phyloP scores from a whole-genome alignment of 495 filamentous ascomycete species.

The Penicillium waksmanii region DNA sequence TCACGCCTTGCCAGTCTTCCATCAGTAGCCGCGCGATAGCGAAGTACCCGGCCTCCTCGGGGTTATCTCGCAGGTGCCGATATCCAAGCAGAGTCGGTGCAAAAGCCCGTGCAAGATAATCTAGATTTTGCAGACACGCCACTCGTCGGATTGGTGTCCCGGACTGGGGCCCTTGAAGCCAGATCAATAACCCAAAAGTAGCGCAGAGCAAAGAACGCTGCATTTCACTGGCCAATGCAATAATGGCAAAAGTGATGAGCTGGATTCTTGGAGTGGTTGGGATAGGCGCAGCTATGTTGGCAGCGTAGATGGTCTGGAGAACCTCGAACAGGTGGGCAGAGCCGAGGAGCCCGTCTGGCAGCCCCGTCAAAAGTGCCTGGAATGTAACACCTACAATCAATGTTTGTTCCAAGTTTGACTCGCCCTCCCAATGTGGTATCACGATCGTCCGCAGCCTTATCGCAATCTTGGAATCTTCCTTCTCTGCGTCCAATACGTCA shows the following conservation, averaged over 20 bases:
- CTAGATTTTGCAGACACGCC: conserved; percentile 26
- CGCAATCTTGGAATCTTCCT: conserved; percentile 36
- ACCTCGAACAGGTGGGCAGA: conserved; percentile 67
- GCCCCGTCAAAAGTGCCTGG: conserved; percentile 68
- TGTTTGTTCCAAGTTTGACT: conserved; percentile 42
- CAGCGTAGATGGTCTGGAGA: conserved; percentile 63
- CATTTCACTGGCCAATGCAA: conserved; percentile 41
- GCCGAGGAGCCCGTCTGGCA: conserved; percentile 77
- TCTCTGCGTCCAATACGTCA: conserved; percentile 40
- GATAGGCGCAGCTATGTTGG: conserved; percentile 24
- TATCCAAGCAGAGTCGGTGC: conserved; percentile 38
- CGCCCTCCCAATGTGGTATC: conserved; percentile 16
- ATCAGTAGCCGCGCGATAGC: conserved; percentile 32
- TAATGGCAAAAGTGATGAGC: conserved; percentile 43
- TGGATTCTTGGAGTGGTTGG: conserved; percentile 21
- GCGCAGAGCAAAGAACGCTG: conserved; percentile 47
- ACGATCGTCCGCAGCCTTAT: conserved; percentile 37
- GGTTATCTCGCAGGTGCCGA: not conserved
- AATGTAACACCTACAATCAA: conserved; percentile 75
- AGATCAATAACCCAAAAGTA: conserved; percentile 41
- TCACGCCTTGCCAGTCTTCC: conserved; percentile 39
- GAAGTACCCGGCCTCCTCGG: not conserved
- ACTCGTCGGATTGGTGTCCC: conserved; percentile 23
- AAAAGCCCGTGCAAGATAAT: conserved; percentile 37
- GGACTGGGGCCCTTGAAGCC: conserved; percentile 25